Evolutionary conservation across 768 basidiomycete species (phyloP).

Genomic region (Lentinula detonsa): DNA sequence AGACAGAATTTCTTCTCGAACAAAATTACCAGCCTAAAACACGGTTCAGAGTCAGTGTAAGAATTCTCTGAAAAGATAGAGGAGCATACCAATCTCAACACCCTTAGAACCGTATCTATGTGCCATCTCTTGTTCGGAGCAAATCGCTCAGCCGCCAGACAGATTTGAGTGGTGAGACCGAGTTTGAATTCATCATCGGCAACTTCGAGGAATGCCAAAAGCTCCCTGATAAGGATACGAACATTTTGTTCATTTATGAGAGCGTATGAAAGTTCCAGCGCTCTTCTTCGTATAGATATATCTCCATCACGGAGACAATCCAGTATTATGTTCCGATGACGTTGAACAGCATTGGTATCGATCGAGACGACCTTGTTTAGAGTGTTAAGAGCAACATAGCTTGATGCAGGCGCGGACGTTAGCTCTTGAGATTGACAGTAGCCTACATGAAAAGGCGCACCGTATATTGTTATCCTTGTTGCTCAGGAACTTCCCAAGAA

Average conservation of each 20-base stretch:
- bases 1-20: slow-evolving; percentile 92
- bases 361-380: slow-evolving; percentile 97
- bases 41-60: neutral
- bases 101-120: slow-evolving; percentile 93
- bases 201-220: slow-evolving; percentile 94
- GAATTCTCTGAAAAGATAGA: neutral
- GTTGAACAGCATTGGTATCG: slow-evolving; percentile 96
- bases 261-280: slow-evolving; percentile 94
- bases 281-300: slow-evolving; percentile 95
- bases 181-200: slow-evolving; percentile 99
- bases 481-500: slow-evolving; percentile 94
- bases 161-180: slow-evolving; percentile 96
- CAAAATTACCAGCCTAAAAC: slow-evolving; percentile 90
- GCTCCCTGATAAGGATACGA: slow-evolving; percentile 83
- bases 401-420: slow-evolving; percentile 22
- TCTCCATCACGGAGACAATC: slow-evolving; percentile 99
- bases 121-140: slow-evolving; percentile 99
- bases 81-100: slow-evolving; percentile 75
- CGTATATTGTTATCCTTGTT: slow-evolving; percentile 99
- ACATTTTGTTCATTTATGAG: slow-evolving; percentile 95
- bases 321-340: slow-evolving; percentile 97
- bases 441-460: slow-evolving; percentile 35
- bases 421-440: neutral
- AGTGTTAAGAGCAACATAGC: slow-evolving; percentile 97
- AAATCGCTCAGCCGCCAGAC: slow-evolving; percentile 90